Percentiles rank a stretch among this genome's conserved stretches.
Conservation (phyloP, 768 basidiomycete species). For the Trametes meyenii region DNA sequence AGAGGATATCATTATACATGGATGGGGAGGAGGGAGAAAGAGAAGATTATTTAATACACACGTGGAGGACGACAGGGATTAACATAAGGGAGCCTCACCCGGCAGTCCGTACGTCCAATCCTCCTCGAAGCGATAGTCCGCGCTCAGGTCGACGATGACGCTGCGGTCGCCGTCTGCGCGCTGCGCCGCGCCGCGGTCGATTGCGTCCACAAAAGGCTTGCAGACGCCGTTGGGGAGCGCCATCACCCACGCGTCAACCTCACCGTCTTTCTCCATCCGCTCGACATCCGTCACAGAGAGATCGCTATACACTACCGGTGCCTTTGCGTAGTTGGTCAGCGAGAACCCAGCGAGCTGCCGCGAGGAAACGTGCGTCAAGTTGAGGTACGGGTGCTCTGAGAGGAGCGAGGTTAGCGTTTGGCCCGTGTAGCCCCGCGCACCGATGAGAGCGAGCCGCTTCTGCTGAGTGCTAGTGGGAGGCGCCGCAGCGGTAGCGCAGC, state of each 20-base stretch:
- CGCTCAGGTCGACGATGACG: constrained; percentile 89
- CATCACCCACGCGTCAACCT: constrained; percentile 99
- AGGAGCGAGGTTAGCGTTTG: constrained; percentile 89
- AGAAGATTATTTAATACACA: constrained; percentile 37
- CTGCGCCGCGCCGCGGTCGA: constrained; percentile 73
- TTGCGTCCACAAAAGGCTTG: constrained; percentile 95
- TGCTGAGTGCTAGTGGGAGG: constrained; percentile 51
- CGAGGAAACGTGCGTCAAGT: constrained; percentile 94
- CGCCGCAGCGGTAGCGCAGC: constrained; percentile 75
- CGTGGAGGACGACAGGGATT: constrained; percentile 36
- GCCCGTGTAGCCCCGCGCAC: constrained; percentile 95
- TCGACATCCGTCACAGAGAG: constrained; percentile 79
- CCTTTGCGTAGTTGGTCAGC: constrained; percentile 81
- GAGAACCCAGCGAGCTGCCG: constrained; percentile 87
- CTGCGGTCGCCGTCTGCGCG: constrained; percentile 56
- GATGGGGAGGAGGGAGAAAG: constrained; percentile 32
- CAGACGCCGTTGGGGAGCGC: constrained; percentile 97
- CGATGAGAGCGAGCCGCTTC: constrained; percentile 94
- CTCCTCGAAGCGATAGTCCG: constrained; percentile 93
- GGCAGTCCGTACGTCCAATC: constrained; percentile 98
- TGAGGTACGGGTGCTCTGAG: constrained; percentile 83
- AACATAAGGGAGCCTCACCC: constrained; percentile 70
- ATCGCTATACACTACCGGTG: constrained; percentile 74
- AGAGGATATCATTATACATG: constrained; percentile 28
- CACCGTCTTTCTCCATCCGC: constrained; percentile 84